Evolutionary conservation across 352 stramenopile species (phyloP).

Genomic region (Phytophthora colocasiae): DNA sequence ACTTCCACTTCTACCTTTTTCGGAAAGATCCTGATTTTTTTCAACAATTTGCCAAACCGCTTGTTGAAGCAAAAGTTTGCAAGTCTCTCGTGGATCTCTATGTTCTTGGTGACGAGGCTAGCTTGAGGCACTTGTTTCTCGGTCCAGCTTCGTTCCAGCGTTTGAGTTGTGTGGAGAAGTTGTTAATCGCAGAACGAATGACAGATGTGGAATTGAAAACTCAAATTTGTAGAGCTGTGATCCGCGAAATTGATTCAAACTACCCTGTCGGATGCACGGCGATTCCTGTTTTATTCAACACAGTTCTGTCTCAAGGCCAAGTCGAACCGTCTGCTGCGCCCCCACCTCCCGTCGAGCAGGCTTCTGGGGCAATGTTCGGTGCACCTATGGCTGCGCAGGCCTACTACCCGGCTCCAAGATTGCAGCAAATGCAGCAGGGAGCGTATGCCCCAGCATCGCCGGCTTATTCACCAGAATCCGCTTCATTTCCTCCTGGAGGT

Average conservation of each 20-base stretch:
- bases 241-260: slow-evolving; percentile 33
- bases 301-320: slow-evolving; percentile 39
- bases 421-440: neutral
- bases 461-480: too few relatives aligned
- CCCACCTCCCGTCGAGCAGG: neutral
- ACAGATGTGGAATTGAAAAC: slow-evolving; percentile 16
- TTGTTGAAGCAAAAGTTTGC: slow-evolving; percentile 49
- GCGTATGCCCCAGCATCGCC: neutral
- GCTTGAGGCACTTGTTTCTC: slow-evolving; percentile 36
- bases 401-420: neutral
- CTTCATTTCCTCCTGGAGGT: neutral
- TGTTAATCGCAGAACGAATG: slow-evolving; percentile 47
- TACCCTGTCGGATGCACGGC: slow-evolving; percentile 12
- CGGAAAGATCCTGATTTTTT: slow-evolving; percentile 63
- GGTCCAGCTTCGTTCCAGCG: slow-evolving; percentile 34
- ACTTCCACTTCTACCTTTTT: slow-evolving; percentile 68
- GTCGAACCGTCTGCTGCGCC: slow-evolving; percentile 14
- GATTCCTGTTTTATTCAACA: slow-evolving; percentile 41
- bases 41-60: slow-evolving; percentile 36
- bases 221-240: slow-evolving; percentile 41
- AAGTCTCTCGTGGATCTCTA: slow-evolving; percentile 69
- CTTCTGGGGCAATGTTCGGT: neutral
- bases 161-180: slow-evolving; percentile 49
- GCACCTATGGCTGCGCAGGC: neutral
- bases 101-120: slow-evolving; percentile 44